Base-by-base conservation (phyloP, 2,329 filamentous ascomycete genomes). In the Trichoderma sp. region DNA sequence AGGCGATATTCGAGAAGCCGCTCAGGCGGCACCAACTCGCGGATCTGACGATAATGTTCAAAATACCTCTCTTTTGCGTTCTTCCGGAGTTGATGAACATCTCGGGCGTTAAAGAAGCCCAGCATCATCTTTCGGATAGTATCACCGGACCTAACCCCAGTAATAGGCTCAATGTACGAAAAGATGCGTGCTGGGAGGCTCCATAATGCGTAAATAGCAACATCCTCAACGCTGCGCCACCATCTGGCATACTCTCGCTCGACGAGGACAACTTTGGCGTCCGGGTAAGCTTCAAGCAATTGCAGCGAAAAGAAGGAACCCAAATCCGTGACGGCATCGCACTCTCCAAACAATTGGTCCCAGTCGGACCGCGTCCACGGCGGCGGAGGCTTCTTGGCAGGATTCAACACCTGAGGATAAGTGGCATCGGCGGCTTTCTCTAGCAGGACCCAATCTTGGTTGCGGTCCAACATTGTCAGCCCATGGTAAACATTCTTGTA, bases 401-500 rank as follows among this genome's bases (percentile, higher is more conserved):
- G 53, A 2, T n/a, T 57, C 26, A 57, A 30, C 26, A 57, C 53
- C 28, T 57, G 23, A 0, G 77, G 74, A 13, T 78, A 82, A 0
- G 76, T 74, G 0, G 77, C 78, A 63, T 82, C 81, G 30, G 76
- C 75, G 0, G 80, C 79, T 4, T 74, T 73, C 26, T 77, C 73
- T 2, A 81, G 64, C 2, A 77, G 39, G 2, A 43, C 63, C 77
- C 77, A 81, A 12, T 79, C 75, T 26, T 72, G 20, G 3, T 72
- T 64, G 7, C 70, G 65, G 39, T 78, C 73, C 15, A 81, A 70
- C 26, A 73, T 74, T 23, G 77, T 72, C 61, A 77, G 66, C 6
- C 75, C 76, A 55, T 82, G 80, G 67, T 80, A 78, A 7, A 81
- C 80, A 55, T 78, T 74, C 6, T 78, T 61, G 72, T 81, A 81